These are phyloP conservation scores for Metschnikowia picachoensis DNA, from an alignment of 805 yeast genomes.

Conservation along the genomic window DNA sequence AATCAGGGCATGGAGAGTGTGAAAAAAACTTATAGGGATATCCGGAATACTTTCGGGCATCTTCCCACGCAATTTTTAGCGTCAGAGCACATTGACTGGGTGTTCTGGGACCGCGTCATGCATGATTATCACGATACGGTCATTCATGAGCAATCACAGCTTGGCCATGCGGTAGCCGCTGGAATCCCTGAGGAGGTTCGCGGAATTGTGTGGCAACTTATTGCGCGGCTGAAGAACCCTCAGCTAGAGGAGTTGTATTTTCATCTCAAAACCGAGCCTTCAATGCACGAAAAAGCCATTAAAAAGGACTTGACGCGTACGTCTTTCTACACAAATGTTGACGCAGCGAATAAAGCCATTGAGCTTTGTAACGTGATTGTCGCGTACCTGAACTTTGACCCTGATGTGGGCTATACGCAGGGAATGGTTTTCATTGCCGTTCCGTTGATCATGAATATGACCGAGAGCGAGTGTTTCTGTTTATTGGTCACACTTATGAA, in stretches of 20 bases:
- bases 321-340: constrained; percentile 62
- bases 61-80: constrained; percentile 16
- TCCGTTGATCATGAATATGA: constrained; percentile 77
- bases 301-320: constrained; percentile 83
- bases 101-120: constrained; percentile 82
- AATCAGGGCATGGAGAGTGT: constrained; percentile 37
- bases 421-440: constrained; percentile 95
- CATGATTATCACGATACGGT: constrained; percentile 72
- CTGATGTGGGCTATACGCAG: constrained; percentile 95
- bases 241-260: constrained; percentile 57
- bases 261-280: constrained; percentile 44
- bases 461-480: constrained; percentile 82
- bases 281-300: constrained; percentile 71
- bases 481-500: constrained; percentile 79
- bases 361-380: constrained; percentile 72
- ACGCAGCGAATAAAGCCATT: constrained; percentile 52
- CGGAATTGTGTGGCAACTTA: constrained; percentile 90
- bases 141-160: constrained; percentile 51
- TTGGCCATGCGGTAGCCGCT: constrained; percentile 52
- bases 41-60: constrained; percentile 44
- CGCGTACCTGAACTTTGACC: constrained; percentile 80
- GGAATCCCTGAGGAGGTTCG: constrained; percentile 87
- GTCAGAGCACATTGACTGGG: constrained; percentile 57
- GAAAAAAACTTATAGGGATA: constrained; percentile 43
- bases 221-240: constrained; percentile 71